These are phyloP conservation scores for Logfia minima DNA, from an alignment of 129 eudicot genomes.

Conservation along the genomic window DNA sequence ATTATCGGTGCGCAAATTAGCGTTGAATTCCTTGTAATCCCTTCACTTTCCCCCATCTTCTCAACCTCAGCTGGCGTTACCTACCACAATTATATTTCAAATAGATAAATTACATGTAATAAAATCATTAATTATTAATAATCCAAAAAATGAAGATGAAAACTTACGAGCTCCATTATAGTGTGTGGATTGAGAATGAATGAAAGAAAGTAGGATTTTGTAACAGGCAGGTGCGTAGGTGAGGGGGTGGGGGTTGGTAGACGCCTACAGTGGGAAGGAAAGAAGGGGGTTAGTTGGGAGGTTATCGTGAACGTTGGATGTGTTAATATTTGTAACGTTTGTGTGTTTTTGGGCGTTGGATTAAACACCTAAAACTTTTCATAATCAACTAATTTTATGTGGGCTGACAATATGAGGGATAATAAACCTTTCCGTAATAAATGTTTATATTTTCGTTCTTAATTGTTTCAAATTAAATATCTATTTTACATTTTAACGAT, in stretches of 20 bases:
- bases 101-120: not conserved
- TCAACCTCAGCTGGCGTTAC: conserved; percentile 37
- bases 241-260: conserved; percentile 1
- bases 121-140: not conserved
- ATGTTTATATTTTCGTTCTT: too few relatives aligned
- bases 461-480: too few relatives aligned
- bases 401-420: too few relatives aligned
- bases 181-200: not conserved
- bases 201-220: not conserved
- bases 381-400: not conserved
- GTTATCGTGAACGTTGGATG: conserved; percentile 21
- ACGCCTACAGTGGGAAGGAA: not conserved
- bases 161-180: conserved; percentile 39
- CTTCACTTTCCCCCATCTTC: conserved; percentile 49
- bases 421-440: too few relatives aligned
- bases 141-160: not conserved
- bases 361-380: not conserved
- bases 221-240: not conserved
- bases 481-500: too few relatives aligned
- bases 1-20: conserved; percentile 82
- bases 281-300: conserved; percentile 31
- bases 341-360: conserved; percentile 24
- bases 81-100: conserved; percentile 18
- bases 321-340: not conserved
- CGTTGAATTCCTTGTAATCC: conserved; percentile 56